These are phyloP conservation scores for Mentha longifolia DNA, from an alignment of 257 asterid genomes.

Conservation along the genomic window DNA sequence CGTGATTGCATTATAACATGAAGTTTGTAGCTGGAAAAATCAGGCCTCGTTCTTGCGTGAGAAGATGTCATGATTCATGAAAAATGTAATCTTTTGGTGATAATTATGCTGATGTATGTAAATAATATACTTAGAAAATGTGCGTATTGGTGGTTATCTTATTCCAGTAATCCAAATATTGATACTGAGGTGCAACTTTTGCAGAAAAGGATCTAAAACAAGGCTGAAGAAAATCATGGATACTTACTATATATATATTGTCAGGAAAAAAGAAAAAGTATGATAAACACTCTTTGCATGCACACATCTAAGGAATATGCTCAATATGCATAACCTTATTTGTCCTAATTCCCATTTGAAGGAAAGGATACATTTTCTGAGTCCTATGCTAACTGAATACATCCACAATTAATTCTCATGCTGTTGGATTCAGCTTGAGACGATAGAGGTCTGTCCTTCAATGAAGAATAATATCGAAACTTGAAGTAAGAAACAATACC, in stretches of 20 bases:
- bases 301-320: slow-evolving; percentile 1
- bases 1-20: too few species aligned
- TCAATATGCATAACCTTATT: neutral
- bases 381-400: slow-evolving; percentile 29
- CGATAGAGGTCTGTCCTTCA: slow-evolving; percentile 14
- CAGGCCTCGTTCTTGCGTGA: too few species aligned
- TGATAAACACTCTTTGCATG: slow-evolving; percentile 18
- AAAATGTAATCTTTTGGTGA: too few species aligned
- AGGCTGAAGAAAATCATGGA: neutral
- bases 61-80: too few species aligned
- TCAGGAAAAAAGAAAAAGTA: neutral
- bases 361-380: slow-evolving; percentile 22
- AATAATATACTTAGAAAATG: too few species aligned
- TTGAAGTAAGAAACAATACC: slow-evolving; percentile 26
- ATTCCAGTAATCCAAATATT: too few species aligned
- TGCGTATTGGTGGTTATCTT: too few species aligned
- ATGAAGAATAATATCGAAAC: slow-evolving; percentile 22
- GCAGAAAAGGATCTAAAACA: neutral
- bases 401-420: slow-evolving; percentile 3
- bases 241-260: neutral
- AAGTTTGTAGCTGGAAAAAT: too few species aligned
- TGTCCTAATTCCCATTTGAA: neutral
- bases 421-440: slow-evolving; percentile 20
- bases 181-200: too few species aligned
- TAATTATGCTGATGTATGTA: too few species aligned